A percentile compares a stretch with the other conserved stretches of the same genome.
phyloP scores from a whole-genome alignment of 805 yeast genomes.

The Jamesozyma lodderae region DNA sequence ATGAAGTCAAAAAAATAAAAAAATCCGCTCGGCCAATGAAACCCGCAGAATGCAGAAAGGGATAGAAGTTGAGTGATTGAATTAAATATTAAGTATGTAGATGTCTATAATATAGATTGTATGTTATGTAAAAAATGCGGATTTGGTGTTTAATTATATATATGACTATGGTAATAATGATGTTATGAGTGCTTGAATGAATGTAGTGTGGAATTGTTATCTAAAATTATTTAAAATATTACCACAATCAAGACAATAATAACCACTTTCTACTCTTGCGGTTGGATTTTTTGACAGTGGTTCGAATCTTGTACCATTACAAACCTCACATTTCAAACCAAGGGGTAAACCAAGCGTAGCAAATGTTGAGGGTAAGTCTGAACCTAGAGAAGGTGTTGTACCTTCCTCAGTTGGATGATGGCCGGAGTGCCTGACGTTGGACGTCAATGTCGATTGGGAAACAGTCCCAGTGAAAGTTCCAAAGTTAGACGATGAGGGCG shows the following conservation, averaged over 20 bases:
- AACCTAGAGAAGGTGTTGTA: background rate
- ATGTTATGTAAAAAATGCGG: too few relatives aligned
- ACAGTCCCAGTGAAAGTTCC: background rate
- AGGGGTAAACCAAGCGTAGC: background rate
- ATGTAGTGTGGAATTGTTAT: constrained; percentile 1
- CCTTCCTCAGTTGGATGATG: too few relatives aligned
- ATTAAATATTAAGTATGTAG: too few relatives aligned
- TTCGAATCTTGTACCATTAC: constrained; percentile 9
- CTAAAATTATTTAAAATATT: constrained; percentile 14
- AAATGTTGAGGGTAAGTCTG: background rate
- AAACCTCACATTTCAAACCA: constrained; percentile 9
- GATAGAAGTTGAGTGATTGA: too few relatives aligned
- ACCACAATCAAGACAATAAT: constrained; percentile 13
- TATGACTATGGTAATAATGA: too few relatives aligned
- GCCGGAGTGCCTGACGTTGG: background rate
- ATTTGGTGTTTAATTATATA: too few relatives aligned
- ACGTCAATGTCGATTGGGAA: background rate
- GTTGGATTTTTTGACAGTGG: constrained; percentile 4
- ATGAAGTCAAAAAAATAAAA: too few relatives aligned
- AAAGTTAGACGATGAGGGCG: background rate
- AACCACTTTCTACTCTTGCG: constrained; percentile 4
- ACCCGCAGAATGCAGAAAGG: too few relatives aligned
- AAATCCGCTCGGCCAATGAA: too few relatives aligned
- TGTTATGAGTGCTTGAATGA: background rate
- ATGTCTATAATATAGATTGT: too few relatives aligned